Evolutionary conservation across 371 early-diverging fungal species (phyloP), one percentile per base, ranked within the genome.

Genomic region (Mucor irregularis): DNA sequence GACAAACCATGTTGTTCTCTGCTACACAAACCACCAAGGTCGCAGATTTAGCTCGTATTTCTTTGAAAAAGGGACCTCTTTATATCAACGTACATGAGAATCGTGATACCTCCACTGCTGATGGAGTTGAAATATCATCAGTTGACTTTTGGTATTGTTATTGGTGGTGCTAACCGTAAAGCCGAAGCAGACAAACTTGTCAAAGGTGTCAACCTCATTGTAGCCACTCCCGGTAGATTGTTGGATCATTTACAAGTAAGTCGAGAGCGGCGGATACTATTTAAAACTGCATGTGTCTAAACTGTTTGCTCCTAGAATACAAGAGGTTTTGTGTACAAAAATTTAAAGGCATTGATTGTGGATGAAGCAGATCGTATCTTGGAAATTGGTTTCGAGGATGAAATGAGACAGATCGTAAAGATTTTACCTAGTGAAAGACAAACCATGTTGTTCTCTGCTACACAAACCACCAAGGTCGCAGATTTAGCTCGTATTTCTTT

Each of bases 301-400:
- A n/a, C 8, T 34, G 3, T 24, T 21, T 7, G 26, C 39, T n/a
- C n/a, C 10, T 58, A 62, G 78, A 95, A 95, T 74, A 96, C 97
- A 6, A 88, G 90, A 74, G 94, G 93, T 9, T 96, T 95, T 62
- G 84, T 92, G 4, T 89, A 85, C 71, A 93, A 92, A 71, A 95
- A 95, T 66, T 78, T 96, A 53, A 91, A 93, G 75, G 87, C 88
- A 5, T 79, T 98, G 65, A 86, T 97, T 30, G 94, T 99, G 64
- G 99, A 99, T 76, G 99, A 99, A 78, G 99, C 98, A 30, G 99
- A 99, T 73, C 95, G 98, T 60, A 94, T 97, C 66, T 76, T 98
- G 63, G 97, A 99, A 71, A 90, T 92, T 68, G 99, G 99, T 54
- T 99, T 99, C 72, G 98, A 97, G 77, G 94, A 96, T 61, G 97